Base-by-base conservation (phyloP, 306 rosid species). In the Myrica gale region DNA sequence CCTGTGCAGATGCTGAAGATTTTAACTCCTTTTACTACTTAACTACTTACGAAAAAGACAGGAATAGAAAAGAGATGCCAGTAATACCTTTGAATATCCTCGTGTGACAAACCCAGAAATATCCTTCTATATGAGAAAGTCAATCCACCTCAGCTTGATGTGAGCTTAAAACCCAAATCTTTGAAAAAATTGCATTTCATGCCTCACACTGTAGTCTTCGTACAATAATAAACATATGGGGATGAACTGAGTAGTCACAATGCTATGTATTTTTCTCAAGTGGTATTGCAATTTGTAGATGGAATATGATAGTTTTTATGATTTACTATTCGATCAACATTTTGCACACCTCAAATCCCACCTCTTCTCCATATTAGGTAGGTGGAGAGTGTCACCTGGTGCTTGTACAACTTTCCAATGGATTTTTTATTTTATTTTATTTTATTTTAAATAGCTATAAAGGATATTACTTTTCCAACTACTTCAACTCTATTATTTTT, bases 401-500 rank as follows among this genome's bases (percentile, higher is more conserved):
- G 23, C 43, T 32, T 61, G 39, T 57, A 21, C 8, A 21, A 57
- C 63, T 57, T 56, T 20, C 39, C 57, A 52, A 19, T 8, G 20
- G 6, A 55, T 19, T 2, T 1, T 10, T 3, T 51, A n/a, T n/a
- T n/a, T n/a, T n/a, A n/a, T n/a, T n/a, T n/a, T n/a, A n/a, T 7
- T 10, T 0, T 23, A 10, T 2, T 0, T 19, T 17, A 55, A 26
- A 23, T 23, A 60, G 21, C 5, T 12, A 26, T 26, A 10, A 52
- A 23, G 42, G 37, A 32, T 10, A 26, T 60, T 26, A 4, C n/a
- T 26, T 60, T 17, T 23, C 2, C 1, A 60, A 4, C n/a, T 5
- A 26, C 43, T 58, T 56, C 54, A 78, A 58, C 51, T 50, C 13
- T 63, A 74, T 70, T 76, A 8, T 41, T 58, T 74, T 45, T 56